Percentiles rank a stretch among this genome's conserved stretches.
Evolutionary conservation across 108 stramenopile species (phyloP).

Genomic region (Nitzschia inconspicua): DNA sequence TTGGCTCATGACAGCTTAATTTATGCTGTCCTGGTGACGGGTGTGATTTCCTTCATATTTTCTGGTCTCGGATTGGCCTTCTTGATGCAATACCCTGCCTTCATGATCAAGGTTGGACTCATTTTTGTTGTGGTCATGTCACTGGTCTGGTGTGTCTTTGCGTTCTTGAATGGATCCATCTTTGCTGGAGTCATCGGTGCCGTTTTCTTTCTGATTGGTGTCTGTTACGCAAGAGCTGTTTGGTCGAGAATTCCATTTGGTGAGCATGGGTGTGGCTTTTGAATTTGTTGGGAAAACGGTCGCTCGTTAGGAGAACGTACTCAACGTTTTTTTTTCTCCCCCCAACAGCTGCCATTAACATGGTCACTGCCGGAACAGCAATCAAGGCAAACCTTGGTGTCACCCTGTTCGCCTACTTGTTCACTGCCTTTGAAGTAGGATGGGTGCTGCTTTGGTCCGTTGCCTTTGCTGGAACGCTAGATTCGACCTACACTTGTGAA

Average conservation of each 20-base stretch:
- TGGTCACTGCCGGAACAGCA: conserved; percentile 74
- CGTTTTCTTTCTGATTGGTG: conserved; percentile 55
- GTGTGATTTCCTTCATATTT: conserved; percentile 40
- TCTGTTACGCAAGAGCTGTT: conserved; percentile 54
- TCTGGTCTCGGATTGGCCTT: conserved; percentile 47
- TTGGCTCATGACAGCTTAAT: conserved; percentile 49
- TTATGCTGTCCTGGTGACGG: conserved; percentile 39
- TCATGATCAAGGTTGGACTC: conserved; percentile 71
- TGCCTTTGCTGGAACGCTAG: conserved; percentile 44
- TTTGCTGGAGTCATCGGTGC: conserved; percentile 57
- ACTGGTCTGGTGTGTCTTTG: conserved; percentile 42
- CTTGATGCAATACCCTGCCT: conserved; percentile 65
- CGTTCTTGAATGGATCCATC: conserved; percentile 42
- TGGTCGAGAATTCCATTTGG: conserved; percentile 78
- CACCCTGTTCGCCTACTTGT: conserved; percentile 56
- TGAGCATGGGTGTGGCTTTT: background rate
- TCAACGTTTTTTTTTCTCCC: background rate
- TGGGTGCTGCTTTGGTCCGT: conserved; percentile 72
- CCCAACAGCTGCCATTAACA: conserved; percentile 42
- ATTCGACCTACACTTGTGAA: conserved; percentile 41
- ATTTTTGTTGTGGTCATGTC: conserved; percentile 55
- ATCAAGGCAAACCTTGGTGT: conserved; percentile 69
- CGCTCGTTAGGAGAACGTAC: background rate
- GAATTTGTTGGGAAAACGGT: background rate
- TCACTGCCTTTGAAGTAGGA: conserved; percentile 52